Conservation (phyloP, 1,139 yeast genomes). For the Pichia sp. region DNA sequence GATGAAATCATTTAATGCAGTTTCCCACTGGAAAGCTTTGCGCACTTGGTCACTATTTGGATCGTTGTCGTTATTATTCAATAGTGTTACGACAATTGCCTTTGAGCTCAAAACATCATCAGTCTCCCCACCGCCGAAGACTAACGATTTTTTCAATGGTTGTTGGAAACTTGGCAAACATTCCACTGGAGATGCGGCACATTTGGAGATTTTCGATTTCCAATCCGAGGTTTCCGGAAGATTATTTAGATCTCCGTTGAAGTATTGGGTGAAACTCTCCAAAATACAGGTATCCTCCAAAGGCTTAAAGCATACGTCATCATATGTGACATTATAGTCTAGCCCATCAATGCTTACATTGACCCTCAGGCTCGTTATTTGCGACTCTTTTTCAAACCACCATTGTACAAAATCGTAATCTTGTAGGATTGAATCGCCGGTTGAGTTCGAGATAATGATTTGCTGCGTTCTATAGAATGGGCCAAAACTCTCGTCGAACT, state of each 20-base stretch:
- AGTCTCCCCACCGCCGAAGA: conserved; percentile 57
- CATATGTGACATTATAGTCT: conserved; percentile 36
- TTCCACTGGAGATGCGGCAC: conserved; percentile 79
- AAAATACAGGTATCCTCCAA: conserved; percentile 74
- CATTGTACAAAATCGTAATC: conserved; percentile 67
- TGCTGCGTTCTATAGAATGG: conserved; percentile 91
- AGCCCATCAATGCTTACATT: conserved; percentile 16
- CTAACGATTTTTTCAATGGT: conserved; percentile 66
- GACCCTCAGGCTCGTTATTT: conserved; percentile 37
- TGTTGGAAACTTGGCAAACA: conserved; percentile 91
- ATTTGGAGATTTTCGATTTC: conserved; percentile 48
- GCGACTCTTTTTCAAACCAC: conserved; percentile 79
- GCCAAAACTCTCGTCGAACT: conserved; percentile 78
- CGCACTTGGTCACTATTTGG: conserved; percentile 37
- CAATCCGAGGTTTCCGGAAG: conserved; percentile 49
- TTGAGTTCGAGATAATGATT: conserved; percentile 65
- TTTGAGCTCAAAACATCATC: conserved; percentile 50
- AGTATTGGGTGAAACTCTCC: conserved; percentile 90
- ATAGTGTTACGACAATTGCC: conserved; percentile 73
- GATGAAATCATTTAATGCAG: conserved; percentile 53
- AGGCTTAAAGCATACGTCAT: conserved; percentile 83
- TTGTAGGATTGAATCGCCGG: conserved; percentile 50
- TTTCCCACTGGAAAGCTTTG: conserved; percentile 62
- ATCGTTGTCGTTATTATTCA: conserved; percentile 49
- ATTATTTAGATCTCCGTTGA: conserved; percentile 54